Evolutionary conservation across 768 basidiomycete genomes (phyloP), one percentile per base, ranked within the genome.

Genomic region (Collybiopsis luxurians): DNA sequence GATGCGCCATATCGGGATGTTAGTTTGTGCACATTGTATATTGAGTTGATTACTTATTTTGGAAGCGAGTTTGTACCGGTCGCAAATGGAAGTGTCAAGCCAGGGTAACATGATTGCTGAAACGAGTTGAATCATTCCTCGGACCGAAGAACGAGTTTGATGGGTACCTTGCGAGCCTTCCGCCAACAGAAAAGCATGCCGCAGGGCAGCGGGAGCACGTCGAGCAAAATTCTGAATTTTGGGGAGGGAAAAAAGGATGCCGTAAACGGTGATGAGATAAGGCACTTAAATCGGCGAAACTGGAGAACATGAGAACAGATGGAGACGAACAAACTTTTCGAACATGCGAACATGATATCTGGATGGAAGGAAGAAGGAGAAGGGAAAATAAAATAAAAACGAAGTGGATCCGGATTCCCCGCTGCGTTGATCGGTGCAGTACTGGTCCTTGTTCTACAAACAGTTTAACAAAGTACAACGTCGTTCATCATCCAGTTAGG

Each of bases 11-110:
- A 64, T 69, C 64, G 59, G 66, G 71, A 58, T 47, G 51, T 53
- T 50, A 62, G 62, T 51, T 71, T 72, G 65, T 66, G 26, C n/a
- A 55, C 42, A 23, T 47, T 55, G 53, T 39, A 49, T 36, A 38
- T 34, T 13, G 34, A 40, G 56, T 28, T 19, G 27, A 9, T 48
- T 52, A 65, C 73, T 70, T 51, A 61, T 70, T 74, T 67, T 56
- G 69, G 73, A 57, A 31, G 59, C 63, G 62, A 58, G 69, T 63
- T 75, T 76, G 74, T 75, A 27, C 28, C 38, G n/a, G 6, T 15
- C 36, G 73, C 40, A 78, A 69, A 43, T 26, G 55, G 55, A 34
- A 56, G 42, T 39, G 36, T 27, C 46, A 49, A 23, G 24, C 31
- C 19, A 36, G 39, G 53, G 42, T 42, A 31, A 38, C 27, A 54